Evolutionary conservation across 352 stramenopile species (phyloP), one percentile per base, ranked within the genome.

Genomic region (Elongisporangium undulatum): DNA sequence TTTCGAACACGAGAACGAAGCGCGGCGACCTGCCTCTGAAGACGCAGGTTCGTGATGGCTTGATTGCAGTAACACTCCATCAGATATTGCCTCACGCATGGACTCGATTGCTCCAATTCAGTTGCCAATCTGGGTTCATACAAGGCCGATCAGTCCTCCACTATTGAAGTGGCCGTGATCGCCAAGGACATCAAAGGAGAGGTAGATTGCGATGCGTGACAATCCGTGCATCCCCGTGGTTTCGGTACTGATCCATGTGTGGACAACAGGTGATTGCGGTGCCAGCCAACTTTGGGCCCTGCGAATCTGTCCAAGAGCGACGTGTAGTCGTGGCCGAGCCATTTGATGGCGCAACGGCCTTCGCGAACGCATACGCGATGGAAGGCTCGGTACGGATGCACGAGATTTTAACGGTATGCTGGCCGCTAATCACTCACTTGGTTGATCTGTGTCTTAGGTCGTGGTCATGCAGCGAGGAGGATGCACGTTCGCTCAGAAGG

Each of bases 101-200:
- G 34, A 45, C 34, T 45, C 10, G 3, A 45, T 45, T 3, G 12
- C 17, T 45, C 34, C 10, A 45, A 16, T 45, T 24, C 53, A 90
- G 83, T 93, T 29, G 59, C 60, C 19, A 79, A 79, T 8, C 23
- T 93, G 24, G 79, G 77, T 0, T 86, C 74, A 0, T 93, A 91
- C 54, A 55, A 34, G 15, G 83, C 83, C 1, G 83, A 90, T n/a
- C 81, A 90, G 52, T 73, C 81, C 17, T 82, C 81, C 22, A 93
- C 83, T 0, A 79, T 86, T 39, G 83, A 93, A 56, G 83, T 93
- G 21, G 72, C 75, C 0, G 69, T 91, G 41, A 53, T 76, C 38
- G 79, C 87, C 23, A 79, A 79, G 45, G 81, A 76, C 0, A 90
- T 93, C 58, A 90, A 89, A 55, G 83, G 83, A 58, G 83, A 93